Percentiles rank a stretch among this genome's conserved stretches.
Conservation (phyloP, 2,329 filamentous ascomycete genomes). For the Claviceps sp. region DNA sequence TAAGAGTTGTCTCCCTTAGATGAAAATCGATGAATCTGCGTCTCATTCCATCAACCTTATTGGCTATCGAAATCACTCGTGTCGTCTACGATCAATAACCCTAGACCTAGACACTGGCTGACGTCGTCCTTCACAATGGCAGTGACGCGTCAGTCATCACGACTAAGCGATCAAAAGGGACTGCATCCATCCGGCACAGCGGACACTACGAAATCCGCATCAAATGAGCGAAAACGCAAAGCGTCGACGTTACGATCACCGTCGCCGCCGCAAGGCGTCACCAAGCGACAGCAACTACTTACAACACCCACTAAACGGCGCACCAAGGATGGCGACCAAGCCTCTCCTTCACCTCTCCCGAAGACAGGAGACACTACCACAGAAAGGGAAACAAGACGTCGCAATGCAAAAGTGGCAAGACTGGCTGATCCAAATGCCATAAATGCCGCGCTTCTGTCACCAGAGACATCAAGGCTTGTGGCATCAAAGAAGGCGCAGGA, state of each 20-base stretch:
- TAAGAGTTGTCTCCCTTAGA: not conserved
- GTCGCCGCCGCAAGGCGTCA: conserved; percentile 9
- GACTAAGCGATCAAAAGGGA: conserved; percentile 22
- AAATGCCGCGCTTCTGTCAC: conserved; percentile 60
- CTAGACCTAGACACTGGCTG: not conserved
- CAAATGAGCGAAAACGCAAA: conserved; percentile 22
- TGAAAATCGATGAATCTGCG: not conserved
- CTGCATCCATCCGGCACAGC: conserved; percentile 1
- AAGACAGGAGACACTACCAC: conserved; percentile 24
- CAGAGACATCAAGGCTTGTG: conserved; percentile 51
- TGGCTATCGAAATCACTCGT: not conserved
- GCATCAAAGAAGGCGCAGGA: conserved; percentile 30
- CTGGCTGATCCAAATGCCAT: conserved; percentile 51
- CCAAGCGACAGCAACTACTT: conserved; percentile 9
- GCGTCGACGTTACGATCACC: conserved; percentile 6
- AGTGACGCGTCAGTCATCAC: conserved; percentile 25
- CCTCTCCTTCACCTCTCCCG: conserved; percentile 27
- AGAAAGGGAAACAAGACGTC: conserved; percentile 24
- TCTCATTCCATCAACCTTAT: not conserved
- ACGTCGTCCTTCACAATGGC: conserved; percentile 10
- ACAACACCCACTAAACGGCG: conserved; percentile 21
- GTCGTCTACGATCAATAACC: not conserved
- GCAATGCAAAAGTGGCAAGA: conserved; percentile 31
- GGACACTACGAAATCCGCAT: not conserved
- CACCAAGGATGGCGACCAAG: conserved; percentile 9